Evolutionary conservation across 192 early-diverging fungal genomes (phyloP).

Genomic region (Rhizophagus prolifer): DNA sequence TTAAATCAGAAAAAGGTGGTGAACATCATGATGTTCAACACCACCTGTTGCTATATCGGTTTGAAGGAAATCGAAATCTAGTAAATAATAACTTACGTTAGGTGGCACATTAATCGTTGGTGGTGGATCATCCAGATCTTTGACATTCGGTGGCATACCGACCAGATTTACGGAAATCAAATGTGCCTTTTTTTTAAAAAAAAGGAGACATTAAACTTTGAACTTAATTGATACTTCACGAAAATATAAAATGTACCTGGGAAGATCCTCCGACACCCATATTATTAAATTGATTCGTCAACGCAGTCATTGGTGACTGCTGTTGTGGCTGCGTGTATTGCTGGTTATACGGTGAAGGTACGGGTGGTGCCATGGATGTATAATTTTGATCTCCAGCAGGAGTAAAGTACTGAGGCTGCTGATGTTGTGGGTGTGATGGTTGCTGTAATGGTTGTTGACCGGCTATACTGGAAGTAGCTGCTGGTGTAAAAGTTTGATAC

Average conservation of each 20-base stretch:
- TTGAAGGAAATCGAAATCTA: neutral
- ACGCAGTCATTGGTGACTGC: conserved; percentile 23
- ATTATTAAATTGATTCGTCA: conserved; percentile 41
- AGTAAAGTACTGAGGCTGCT: neutral
- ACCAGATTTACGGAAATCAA: conserved; percentile 50
- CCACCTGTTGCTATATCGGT: neutral
- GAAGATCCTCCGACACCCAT: conserved; percentile 31
- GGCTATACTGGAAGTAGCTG: conserved; percentile 27
- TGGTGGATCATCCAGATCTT: conserved; percentile 42
- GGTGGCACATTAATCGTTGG: conserved; percentile 52
- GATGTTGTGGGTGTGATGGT: conserved; percentile 19
- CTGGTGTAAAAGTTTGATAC: conserved; percentile 35
- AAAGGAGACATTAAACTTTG: neutral
- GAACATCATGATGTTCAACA: conserved; percentile 11
- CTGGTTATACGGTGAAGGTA: neutral
- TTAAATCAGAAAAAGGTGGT: conserved; percentile 24
- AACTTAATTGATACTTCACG: neutral
- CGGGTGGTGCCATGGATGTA: neutral
- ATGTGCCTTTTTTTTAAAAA: conserved; percentile 18
- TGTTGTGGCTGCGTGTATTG: conserved; percentile 23
- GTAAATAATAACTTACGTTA: conserved; percentile 40
- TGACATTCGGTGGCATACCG: conserved; percentile 49
- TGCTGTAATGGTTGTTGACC: conserved; percentile 6
- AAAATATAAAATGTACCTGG: conserved; percentile 27
- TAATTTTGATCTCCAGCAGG: too few species aligned